These are phyloP conservation scores for Urochloa ruziziensis DNA, from an alignment of 176 grass and related monocot species.

Conservation along the genomic window DNA sequence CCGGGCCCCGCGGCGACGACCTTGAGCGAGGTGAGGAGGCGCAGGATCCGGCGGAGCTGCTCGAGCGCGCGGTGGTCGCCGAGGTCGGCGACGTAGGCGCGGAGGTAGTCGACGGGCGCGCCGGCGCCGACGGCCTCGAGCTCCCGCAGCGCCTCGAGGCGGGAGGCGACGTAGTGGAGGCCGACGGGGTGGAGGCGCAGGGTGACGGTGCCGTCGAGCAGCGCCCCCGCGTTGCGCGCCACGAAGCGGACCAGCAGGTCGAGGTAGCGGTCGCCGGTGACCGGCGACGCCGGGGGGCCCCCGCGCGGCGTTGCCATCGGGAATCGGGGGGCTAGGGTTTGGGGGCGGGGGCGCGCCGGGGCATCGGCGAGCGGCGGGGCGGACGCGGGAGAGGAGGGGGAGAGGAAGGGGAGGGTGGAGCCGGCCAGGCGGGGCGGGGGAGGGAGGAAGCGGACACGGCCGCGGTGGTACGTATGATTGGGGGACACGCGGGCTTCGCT, in stretches of 20 bases:
- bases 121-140: constrained; percentile 82
- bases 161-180: constrained; percentile 90
- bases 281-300: constrained; percentile 42
- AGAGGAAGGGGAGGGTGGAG: neutral
- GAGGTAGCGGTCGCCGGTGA: constrained; percentile 90
- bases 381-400: neutral
- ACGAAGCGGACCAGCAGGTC: constrained; percentile 73
- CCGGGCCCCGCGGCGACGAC: constrained; percentile 51
- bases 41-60: constrained; percentile 81
- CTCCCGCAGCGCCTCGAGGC: constrained; percentile 87
- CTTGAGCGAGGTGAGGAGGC: constrained; percentile 82
- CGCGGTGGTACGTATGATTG: constrained; percentile 44
- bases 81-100: constrained; percentile 86
- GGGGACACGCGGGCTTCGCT: constrained; percentile 27
- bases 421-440: neutral
- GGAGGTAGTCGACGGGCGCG: constrained; percentile 92
- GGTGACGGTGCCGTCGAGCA: constrained; percentile 79
- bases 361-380: constrained; percentile 27
- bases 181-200: constrained; percentile 91
- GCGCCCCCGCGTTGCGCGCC: constrained; percentile 52
- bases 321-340: constrained; percentile 46
- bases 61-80: constrained; percentile 94
- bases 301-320: constrained; percentile 21
- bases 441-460: constrained; percentile 37
- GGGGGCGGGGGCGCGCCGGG: neutral